Percentiles rank a stretch among this genome's conserved stretches.
Conservation (phyloP, 352 stramenopile species). For the Pythium diclinum region DNA sequence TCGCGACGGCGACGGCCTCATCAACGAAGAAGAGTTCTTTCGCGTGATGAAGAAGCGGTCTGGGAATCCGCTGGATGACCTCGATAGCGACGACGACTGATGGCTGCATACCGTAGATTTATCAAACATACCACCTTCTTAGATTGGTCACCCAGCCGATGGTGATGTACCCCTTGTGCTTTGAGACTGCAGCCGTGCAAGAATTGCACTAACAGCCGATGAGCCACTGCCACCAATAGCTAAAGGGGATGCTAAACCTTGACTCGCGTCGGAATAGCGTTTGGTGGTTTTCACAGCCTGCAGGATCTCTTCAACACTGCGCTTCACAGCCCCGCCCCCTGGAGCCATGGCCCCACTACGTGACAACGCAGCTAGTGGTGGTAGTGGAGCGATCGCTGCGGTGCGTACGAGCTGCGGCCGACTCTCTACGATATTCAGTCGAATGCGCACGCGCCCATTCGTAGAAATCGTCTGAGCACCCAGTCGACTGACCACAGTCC, state of each 20-base stretch:
- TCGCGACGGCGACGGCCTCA: conserved; percentile 89
- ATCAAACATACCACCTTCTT: background rate
- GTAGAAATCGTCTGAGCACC: conserved; percentile 41
- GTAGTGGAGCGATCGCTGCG: background rate
- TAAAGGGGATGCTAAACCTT: background rate
- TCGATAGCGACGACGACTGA: conserved; percentile 90
- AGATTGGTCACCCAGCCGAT: conserved; percentile 4
- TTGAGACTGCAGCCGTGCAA: conserved; percentile 32
- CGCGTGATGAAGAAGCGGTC: conserved; percentile 95
- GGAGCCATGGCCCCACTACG: background rate
- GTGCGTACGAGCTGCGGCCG: background rate
- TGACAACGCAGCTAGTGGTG: background rate
- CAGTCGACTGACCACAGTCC: conserved; percentile 20
- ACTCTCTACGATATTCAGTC: conserved; percentile 21
- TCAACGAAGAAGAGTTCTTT: conserved; percentile 95
- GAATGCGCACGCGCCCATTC: conserved; percentile 38
- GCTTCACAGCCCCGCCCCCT: conserved; percentile 40
- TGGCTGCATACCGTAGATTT: background rate
- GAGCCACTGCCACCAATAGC: background rate
- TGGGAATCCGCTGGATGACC: conserved; percentile 90
- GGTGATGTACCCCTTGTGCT: conserved; percentile 11
- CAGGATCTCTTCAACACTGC: conserved; percentile 72
- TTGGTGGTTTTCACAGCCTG: conserved; percentile 50
- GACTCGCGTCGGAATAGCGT: conserved; percentile 8
- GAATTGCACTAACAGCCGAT: conserved; percentile 28